A percentile compares a stretch with the other conserved stretches of the same genome.
Conservation (phyloP, 2,329 filamentous ascomycete genomes). For the Talaromyces marneffei region DNA sequence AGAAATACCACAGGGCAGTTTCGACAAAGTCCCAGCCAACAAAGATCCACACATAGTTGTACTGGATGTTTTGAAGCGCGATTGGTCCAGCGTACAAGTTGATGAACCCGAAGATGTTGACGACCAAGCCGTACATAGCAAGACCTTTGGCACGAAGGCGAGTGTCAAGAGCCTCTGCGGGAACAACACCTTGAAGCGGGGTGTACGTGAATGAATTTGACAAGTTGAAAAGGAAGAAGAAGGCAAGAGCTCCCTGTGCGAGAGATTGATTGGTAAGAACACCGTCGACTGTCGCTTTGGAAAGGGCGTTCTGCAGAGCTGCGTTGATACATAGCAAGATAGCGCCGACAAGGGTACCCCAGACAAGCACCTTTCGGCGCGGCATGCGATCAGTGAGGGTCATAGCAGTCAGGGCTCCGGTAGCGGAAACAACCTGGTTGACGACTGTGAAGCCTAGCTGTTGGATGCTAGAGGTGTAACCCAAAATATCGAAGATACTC, state of each 20-base stretch:
- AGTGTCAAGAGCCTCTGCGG: slow-evolving; percentile 12
- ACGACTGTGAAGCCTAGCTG: slow-evolving; percentile 47
- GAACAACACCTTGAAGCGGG: slow-evolving; percentile 24
- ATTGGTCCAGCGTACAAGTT: slow-evolving; percentile 19
- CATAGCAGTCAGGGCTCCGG: slow-evolving; percentile 44
- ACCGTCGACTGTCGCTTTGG: neutral
- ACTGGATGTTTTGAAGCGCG: slow-evolving; percentile 32
- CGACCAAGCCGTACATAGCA: slow-evolving; percentile 12
- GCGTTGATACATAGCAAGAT: slow-evolving; percentile 32
- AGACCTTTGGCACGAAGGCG: slow-evolving; percentile 12
- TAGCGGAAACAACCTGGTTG: slow-evolving; percentile 43
- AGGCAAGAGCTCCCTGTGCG: slow-evolving; percentile 36
- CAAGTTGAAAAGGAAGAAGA: slow-evolving; percentile 41
- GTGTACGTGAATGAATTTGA: slow-evolving; percentile 39
- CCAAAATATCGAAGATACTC: slow-evolving; percentile 37
- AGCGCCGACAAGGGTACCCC: slow-evolving; percentile 34
- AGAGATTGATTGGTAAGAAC: slow-evolving; percentile 18
- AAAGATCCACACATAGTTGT: slow-evolving; percentile 24
- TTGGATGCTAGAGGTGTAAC: slow-evolving; percentile 23
- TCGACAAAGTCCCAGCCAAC: slow-evolving; percentile 13
- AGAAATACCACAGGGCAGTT: slow-evolving; percentile 8
- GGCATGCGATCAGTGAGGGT: slow-evolving; percentile 43
- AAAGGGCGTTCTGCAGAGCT: slow-evolving; percentile 23
- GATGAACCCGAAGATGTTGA: slow-evolving; percentile 23
- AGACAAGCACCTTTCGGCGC: slow-evolving; percentile 43